These are phyloP conservation scores for Lolium rigidum DNA, from an alignment of 176 grass and related monocot genomes.

Conservation along the genomic window DNA sequence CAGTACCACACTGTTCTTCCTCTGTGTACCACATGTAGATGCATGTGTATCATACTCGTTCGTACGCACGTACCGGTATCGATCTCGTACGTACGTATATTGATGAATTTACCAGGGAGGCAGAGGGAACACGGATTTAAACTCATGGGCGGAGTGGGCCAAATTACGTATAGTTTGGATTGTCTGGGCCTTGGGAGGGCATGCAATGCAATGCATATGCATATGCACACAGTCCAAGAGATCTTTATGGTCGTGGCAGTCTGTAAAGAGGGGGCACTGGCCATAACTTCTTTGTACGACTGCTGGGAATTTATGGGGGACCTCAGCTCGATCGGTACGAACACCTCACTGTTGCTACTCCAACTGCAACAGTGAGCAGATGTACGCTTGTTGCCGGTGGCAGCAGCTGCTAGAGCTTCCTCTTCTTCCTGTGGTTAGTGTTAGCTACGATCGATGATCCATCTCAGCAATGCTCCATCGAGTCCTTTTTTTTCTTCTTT, in stretches of 20 bases:
- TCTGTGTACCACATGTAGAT: conserved; percentile 1
- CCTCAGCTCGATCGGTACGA: conserved; percentile 42
- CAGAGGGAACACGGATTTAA: conserved; percentile 43
- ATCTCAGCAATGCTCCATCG: not conserved
- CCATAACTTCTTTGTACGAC: conserved; percentile 59
- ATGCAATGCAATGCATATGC: conserved; percentile 1
- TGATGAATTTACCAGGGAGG: conserved; percentile 1
- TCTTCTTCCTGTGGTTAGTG: conserved; percentile 31
- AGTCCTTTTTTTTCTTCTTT: not conserved
- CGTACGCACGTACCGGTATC: not conserved
- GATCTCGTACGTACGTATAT: too few relatives aligned
- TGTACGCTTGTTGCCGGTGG: conserved; percentile 51
- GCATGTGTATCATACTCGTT: conserved; percentile 6
- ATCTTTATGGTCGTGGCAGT: conserved; percentile 70
- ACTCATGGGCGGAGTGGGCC: conserved; percentile 43
- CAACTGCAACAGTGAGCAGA: conserved; percentile 48
- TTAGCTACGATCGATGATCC: not conserved
- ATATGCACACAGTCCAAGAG: conserved; percentile 44
- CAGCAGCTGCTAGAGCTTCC: not conserved
- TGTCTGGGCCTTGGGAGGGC: conserved; percentile 47
- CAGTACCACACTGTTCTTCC: not conserved
- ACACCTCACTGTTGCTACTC: conserved; percentile 42
- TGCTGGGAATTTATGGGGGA: conserved; percentile 65
- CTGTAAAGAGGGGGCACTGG: conserved; percentile 64
- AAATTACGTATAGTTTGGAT: conserved; percentile 56